A percentile compares a stretch with the other conserved stretches of the same genome.
These are phyloP conservation scores for Skeletonema grethae DNA, from an alignment of 108 stramenopile genomes.

Conservation along the genomic window DNA sequence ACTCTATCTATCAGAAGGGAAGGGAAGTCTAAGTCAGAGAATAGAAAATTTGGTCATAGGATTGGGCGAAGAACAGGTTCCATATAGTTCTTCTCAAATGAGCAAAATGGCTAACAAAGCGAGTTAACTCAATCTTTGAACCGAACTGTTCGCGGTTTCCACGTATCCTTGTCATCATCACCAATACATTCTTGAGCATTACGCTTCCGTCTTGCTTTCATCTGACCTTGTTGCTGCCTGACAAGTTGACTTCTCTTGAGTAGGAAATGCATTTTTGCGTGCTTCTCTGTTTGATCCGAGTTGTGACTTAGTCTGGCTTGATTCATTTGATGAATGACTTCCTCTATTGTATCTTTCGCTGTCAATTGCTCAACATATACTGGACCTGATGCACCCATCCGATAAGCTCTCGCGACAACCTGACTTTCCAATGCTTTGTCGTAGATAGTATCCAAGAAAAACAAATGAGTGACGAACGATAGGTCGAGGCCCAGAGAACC, in stretches of 20 bases:
- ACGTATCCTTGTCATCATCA: background rate
- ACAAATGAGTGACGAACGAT: conserved; percentile 93
- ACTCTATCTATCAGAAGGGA: background rate
- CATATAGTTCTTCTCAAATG: conserved; percentile 5
- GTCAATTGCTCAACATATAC: conserved; percentile 89
- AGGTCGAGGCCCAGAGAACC: conserved; percentile 93
- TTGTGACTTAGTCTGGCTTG: background rate
- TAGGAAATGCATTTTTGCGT: conserved; percentile 33
- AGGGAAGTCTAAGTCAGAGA: background rate
- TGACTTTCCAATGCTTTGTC: conserved; percentile 83
- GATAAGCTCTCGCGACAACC: conserved; percentile 89
- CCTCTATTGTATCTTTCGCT: conserved; percentile 84
- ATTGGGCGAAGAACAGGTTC: background rate
- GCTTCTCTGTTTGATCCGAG: conserved; percentile 6
- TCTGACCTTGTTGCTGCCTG: background rate
- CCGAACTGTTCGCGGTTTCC: background rate
- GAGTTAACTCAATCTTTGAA: background rate
- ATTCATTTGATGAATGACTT: conserved; percentile 66
- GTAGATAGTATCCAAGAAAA: conserved; percentile 74
- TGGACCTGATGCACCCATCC: conserved; percentile 89
- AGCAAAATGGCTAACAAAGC: conserved; percentile 4
- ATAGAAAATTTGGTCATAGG: background rate
- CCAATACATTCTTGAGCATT: background rate
- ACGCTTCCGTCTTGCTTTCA: background rate
- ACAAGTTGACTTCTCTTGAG: conserved; percentile 31